Base-by-base conservation (phyloP, 345 rosid genomes). In the Citrus unshiu region DNA sequence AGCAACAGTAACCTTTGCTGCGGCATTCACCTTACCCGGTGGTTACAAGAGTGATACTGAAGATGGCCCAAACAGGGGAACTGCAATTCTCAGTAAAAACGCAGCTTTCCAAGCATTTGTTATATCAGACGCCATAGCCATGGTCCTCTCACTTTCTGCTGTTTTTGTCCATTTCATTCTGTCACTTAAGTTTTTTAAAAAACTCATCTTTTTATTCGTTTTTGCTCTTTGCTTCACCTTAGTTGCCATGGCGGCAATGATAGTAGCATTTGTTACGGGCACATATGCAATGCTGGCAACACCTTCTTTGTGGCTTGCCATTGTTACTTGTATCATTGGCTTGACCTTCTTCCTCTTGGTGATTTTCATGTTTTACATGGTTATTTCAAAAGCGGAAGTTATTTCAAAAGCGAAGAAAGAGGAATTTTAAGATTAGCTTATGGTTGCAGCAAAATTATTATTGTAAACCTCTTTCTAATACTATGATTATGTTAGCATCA, bases 401-500 rank as follows among this genome's bases (percentile, higher is more conserved):
- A n/a, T n/a, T n/a, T n/a, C n/a, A n/a, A 18, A 0, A 51, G 16
- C 16, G 0, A 0, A 0, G 16, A 1, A 12, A 12, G 1, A 2
- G 14, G n/a, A n/a, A n/a, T n/a, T n/a, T n/a, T n/a, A n/a, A 43
- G 51, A 43, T 43, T 43, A 43, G 49, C 14, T 12, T 12, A 3
- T 3, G 51, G 51, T 43, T 2, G 1, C 4, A 12, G 1, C 3
- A 43, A 0, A 43, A 43, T n/a, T n/a, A 0, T 12, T 43, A 43
- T 12, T 12, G 49, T 43, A 1, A 0, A 37, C 9, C 40, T 7
- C 14, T 40, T n/a, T n/a, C n/a, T n/a, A n/a, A n/a, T n/a, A n/a
- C n/a, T n/a, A n/a, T n/a, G n/a, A n/a, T n/a, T n/a, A n/a, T n/a
- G n/a, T n/a, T n/a, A n/a, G n/a, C n/a, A n/a, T n/a, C n/a, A n/a